These are phyloP conservation scores for Bremia lactucae DNA, from an alignment of 352 stramenopile genomes.

Conservation along the genomic window DNA sequence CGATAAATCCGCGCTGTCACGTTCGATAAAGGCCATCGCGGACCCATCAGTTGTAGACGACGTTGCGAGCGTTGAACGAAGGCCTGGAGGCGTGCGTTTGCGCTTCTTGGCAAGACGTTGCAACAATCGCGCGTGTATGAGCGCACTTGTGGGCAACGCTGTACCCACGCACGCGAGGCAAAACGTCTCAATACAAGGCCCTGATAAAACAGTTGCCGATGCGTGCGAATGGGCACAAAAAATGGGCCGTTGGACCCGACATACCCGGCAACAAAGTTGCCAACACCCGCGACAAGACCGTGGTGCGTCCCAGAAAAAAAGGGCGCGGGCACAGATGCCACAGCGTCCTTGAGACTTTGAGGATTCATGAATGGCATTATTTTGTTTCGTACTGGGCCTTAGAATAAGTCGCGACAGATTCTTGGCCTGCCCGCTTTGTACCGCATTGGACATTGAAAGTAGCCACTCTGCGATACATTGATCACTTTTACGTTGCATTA, in stretches of 20 bases:
- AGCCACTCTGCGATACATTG: slow-evolving; percentile 47
- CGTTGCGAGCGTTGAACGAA: slow-evolving; percentile 31
- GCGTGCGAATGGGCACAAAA: slow-evolving; percentile 65
- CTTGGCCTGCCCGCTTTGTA: slow-evolving; percentile 62
- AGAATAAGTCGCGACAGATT: slow-evolving; percentile 52
- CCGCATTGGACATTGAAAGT: slow-evolving; percentile 47
- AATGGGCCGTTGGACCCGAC: slow-evolving; percentile 57
- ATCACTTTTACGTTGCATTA: slow-evolving; percentile 43
- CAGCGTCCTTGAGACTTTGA: slow-evolving; percentile 22
- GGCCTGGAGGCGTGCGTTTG: slow-evolving; percentile 21
- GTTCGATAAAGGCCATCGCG: slow-evolving; percentile 5
- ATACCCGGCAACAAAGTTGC: slow-evolving; percentile 50
- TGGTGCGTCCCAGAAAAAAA: slow-evolving; percentile 60
- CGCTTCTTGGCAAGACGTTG: slow-evolving; percentile 56
- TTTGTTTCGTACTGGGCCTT: slow-evolving; percentile 9
- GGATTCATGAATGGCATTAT: not conserved
- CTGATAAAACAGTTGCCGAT: slow-evolving; percentile 7
- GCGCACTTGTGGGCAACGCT: slow-evolving; percentile 46
- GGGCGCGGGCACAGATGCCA: slow-evolving; percentile 35
- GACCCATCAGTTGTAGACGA: slow-evolving; percentile 22
- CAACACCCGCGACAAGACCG: slow-evolving; percentile 56
- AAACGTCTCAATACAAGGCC: slow-evolving; percentile 63
- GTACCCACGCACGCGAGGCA: slow-evolving; percentile 62
- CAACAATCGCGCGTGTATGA: slow-evolving; percentile 56
- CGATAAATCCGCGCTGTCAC: slow-evolving; percentile 25